A percentile compares a stretch with the other conserved stretches of the same genome.
These are phyloP conservation scores for Penicillium sp. DNA, from an alignment of 2,329 filamentous ascomycete genomes.

Conservation along the genomic window DNA sequence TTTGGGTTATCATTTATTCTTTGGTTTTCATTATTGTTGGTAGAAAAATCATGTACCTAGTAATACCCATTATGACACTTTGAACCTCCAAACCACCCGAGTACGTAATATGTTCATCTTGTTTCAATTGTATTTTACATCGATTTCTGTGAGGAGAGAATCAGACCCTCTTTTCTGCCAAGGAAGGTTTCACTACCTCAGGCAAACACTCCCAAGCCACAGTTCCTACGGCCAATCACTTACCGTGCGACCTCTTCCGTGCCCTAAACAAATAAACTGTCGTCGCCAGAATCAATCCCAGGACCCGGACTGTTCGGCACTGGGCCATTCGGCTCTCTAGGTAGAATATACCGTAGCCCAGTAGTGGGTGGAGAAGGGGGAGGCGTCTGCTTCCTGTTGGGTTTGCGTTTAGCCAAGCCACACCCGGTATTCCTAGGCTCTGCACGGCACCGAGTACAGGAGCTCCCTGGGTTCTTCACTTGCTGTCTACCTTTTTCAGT, in stretches of 20 bases:
- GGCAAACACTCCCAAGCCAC: too few species aligned
- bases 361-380: too few species aligned
- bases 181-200: too few species aligned
- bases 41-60: not conserved
- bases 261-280: too few species aligned
- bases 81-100: not conserved
- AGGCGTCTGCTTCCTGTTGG: not conserved
- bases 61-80: not conserved
- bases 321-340: too few species aligned
- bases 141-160: too few species aligned
- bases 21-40: not conserved
- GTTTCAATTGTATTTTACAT: not conserved
- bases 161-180: too few species aligned
- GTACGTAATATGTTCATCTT: not conserved
- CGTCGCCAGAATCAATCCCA: too few species aligned
- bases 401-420: not conserved
- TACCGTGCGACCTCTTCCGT: too few species aligned
- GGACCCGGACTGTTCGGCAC: too few species aligned
- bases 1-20: not conserved
- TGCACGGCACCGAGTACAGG: not conserved
- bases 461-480: not conserved
- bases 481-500: not conserved
- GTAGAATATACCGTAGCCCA: too few species aligned
- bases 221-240: too few species aligned
- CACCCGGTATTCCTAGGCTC: not conserved